These are phyloP conservation scores for Cercospora nicotianae DNA, from an alignment of 2,329 filamentous ascomycete genomes.

Conservation along the genomic window DNA sequence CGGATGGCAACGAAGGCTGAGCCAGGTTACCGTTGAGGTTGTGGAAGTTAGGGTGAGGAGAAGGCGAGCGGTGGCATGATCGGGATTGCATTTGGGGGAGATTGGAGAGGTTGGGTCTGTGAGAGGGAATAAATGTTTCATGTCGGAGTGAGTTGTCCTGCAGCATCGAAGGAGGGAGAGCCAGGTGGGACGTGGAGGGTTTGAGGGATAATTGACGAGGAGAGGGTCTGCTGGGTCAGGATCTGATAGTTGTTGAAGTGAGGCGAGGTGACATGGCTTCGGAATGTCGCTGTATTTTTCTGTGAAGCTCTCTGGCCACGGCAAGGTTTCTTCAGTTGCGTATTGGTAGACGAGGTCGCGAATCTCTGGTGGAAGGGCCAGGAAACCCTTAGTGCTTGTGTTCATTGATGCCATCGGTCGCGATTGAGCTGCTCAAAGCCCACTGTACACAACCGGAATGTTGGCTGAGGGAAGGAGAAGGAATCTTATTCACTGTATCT, in stretches of 20 bases:
- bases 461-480: background rate
- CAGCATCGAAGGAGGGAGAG: conserved; percentile 5
- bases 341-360: conserved; percentile 13
- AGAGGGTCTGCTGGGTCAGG: background rate
- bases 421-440: background rate
- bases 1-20: background rate
- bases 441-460: background rate
- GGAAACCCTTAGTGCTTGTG: background rate
- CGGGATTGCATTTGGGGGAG: background rate
- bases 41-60: conserved; percentile 3
- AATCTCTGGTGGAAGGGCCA: conserved; percentile 13
- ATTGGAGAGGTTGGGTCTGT: background rate
- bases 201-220: background rate
- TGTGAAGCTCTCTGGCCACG: background rate
- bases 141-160: conserved; percentile 4
- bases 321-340: conserved; percentile 2
- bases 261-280: background rate
- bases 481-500: background rate
- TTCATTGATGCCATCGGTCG: background rate
- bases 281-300: background rate
- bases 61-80: background rate
- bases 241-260: background rate
- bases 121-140: background rate
- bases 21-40: conserved; percentile 1
- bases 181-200: conserved; percentile 10